Percentiles rank a stretch among this genome's conserved stretches.
Conservation (phyloP, 2,329 filamentous ascomycete genomes). For the Acrocalymma vagum region DNA sequence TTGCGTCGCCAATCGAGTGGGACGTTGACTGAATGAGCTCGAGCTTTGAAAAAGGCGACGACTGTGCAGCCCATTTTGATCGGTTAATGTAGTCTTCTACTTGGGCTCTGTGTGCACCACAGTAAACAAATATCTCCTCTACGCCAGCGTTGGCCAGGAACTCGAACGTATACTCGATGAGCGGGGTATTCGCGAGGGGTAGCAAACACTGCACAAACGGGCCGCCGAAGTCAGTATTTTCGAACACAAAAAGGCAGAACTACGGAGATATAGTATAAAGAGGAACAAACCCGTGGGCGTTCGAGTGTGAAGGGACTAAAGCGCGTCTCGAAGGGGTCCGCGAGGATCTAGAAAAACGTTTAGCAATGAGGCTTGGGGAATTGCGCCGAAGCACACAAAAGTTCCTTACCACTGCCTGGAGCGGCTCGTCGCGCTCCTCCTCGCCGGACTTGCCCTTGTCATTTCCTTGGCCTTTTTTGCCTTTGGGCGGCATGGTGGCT, state of each 20-base stretch:
- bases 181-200: constrained; percentile 88
- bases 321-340: constrained; percentile 92
- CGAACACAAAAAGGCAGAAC: not conserved
- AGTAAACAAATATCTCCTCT: constrained; percentile 93
- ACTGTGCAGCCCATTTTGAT: constrained; percentile 77
- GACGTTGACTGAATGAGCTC: constrained; percentile 89
- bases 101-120: constrained; percentile 83
- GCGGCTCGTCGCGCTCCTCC: constrained; percentile 68
- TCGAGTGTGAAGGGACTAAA: constrained; percentile 91
- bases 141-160: constrained; percentile 95
- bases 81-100: constrained; percentile 84
- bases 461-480: constrained; percentile 51
- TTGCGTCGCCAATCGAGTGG: constrained; percentile 88
- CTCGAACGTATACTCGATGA: constrained; percentile 98
- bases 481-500: constrained; percentile 57
- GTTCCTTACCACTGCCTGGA: constrained; percentile 71
- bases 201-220: constrained; percentile 92
- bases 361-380: too few relatives aligned
- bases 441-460: constrained; percentile 53
- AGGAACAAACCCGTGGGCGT: constrained; percentile 76
- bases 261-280: not conserved
- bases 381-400: constrained; percentile 37
- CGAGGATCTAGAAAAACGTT: constrained; percentile 75
- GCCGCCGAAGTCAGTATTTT: too few relatives aligned
- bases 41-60: constrained; percentile 81